phyloP scores from a whole-genome alignment of 2,329 filamentous ascomycete species.

The Malbranchea cinnamomea region DNA sequence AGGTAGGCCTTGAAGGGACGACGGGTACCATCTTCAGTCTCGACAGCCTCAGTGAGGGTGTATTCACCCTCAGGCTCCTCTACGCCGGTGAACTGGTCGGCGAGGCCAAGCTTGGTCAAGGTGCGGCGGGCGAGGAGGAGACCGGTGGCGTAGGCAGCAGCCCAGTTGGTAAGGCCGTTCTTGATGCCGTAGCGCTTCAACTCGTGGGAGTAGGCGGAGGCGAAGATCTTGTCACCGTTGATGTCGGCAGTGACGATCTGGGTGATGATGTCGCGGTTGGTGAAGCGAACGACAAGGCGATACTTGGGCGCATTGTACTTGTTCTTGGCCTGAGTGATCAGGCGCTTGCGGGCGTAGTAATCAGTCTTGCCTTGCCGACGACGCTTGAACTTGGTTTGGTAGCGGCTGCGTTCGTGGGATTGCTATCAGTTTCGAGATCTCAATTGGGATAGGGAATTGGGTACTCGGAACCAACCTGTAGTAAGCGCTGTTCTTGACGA shows the following conservation, averaged over 20 bases:
- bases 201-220: constrained; percentile 88
- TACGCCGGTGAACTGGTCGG: constrained; percentile 85
- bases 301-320: constrained; percentile 99
- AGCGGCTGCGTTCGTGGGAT: constrained; percentile 56
- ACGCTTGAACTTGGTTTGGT: constrained; percentile 99
- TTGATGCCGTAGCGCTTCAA: constrained; percentile 93
- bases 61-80: constrained; percentile 96
- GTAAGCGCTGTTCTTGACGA: constrained; percentile 96
- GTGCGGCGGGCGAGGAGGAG: constrained; percentile 93
- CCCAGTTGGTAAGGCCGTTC: constrained; percentile 99
- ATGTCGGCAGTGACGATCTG: constrained; percentile 97
- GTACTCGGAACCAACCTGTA: constrained; percentile 60
- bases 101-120: constrained; percentile 90
- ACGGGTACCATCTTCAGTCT: constrained; percentile 72
- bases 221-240: constrained; percentile 93
- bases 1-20: constrained; percentile 99
- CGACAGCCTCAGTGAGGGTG: constrained; percentile 84
- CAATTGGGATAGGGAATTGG: constrained; percentile 5
- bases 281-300: constrained; percentile 97
- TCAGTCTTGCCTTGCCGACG: constrained; percentile 95
- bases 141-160: constrained; percentile 90
- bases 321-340: constrained; percentile 99
- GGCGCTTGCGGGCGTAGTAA: constrained; percentile 99
- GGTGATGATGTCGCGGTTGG: constrained; percentile 97
- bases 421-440: constrained; percentile 11